Conservation (phyloP, 2,329 filamentous ascomycete species). For the Aspergillus chevalieri region DNA sequence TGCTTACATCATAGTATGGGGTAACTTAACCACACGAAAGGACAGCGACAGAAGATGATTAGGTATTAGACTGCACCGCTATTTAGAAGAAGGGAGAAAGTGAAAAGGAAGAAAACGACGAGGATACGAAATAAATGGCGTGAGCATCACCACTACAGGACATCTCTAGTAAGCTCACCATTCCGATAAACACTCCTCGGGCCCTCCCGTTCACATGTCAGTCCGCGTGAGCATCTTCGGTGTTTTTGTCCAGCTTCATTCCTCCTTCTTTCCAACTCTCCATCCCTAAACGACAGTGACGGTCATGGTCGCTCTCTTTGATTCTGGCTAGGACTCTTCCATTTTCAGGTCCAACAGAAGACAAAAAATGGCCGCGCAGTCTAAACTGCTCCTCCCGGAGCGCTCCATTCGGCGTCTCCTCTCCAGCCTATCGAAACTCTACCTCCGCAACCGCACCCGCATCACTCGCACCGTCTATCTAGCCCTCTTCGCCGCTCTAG, state of each 20-base stretch:
- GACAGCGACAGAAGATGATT: no score
- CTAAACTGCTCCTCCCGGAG: slow-evolving; percentile 62
- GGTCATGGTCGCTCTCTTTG: neutral
- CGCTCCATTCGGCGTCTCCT: slow-evolving; percentile 61
- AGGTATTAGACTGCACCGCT: no score
- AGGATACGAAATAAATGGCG: no score
- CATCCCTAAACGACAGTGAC: neutral
- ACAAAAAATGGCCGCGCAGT: slow-evolving; percentile 63
- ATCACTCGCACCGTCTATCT: slow-evolving; percentile 82
- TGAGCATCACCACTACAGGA: no score
- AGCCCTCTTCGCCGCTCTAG: slow-evolving; percentile 70
- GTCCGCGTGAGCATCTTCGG: neutral
- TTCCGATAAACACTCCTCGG: no score
- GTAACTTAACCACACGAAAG: no score
- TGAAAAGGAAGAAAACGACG: no score
- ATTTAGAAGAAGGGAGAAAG: no score
- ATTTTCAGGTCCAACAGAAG: neutral
- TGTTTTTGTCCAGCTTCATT: neutral
- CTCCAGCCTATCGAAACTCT: slow-evolving; percentile 62
- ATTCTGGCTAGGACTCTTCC: neutral
- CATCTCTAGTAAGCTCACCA: no score
- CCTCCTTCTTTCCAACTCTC: neutral
- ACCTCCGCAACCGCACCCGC: slow-evolving; percentile 70
- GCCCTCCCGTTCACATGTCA: no score
- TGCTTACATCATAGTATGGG: neutral